These are phyloP conservation scores for Mentha longifolia DNA, from an alignment of 257 asterid species.

Conservation along the genomic window DNA sequence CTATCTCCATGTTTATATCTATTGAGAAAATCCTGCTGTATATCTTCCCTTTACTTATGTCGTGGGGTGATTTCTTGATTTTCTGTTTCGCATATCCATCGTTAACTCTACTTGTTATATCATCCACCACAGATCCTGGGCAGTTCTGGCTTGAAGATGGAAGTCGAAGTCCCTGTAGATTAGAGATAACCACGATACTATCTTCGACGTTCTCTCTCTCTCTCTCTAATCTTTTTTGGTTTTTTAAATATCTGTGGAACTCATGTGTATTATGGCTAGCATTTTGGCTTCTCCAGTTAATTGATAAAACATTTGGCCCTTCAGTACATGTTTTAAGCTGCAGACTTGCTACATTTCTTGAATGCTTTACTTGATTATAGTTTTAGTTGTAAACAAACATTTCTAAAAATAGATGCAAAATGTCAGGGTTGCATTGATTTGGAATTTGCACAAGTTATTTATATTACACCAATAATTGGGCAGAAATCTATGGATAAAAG, in stretches of 20 bases:
- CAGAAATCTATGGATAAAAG: too few relatives aligned
- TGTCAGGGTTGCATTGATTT: too few relatives aligned
- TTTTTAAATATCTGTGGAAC: background rate
- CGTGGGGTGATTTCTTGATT: background rate
- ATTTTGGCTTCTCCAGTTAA: background rate
- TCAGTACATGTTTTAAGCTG: constrained; percentile 21
- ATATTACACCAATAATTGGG: too few relatives aligned
- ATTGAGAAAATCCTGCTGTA: background rate
- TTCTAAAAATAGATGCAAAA: too few relatives aligned
- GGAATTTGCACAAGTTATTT: too few relatives aligned
- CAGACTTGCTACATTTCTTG: background rate
- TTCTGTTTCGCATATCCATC: background rate
- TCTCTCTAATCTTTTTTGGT: background rate
- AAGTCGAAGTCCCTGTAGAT: constrained; percentile 82
- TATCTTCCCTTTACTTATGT: background rate
- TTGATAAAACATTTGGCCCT: background rate
- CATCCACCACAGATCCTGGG: constrained; percentile 59
- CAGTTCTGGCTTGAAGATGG: constrained; percentile 63
- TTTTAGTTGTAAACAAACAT: background rate
- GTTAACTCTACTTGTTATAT: constrained; percentile 9
- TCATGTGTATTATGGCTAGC: background rate
- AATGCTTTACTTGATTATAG: too few relatives aligned
- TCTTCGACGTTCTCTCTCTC: background rate
- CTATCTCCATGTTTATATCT: background rate
- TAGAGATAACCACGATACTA: constrained; percentile 31